Evolutionary conservation across 495 filamentous ascomycete genomes (phyloP), one percentile per base, ranked within the genome.

Genomic region (Astrocystis sublimbata): DNA sequence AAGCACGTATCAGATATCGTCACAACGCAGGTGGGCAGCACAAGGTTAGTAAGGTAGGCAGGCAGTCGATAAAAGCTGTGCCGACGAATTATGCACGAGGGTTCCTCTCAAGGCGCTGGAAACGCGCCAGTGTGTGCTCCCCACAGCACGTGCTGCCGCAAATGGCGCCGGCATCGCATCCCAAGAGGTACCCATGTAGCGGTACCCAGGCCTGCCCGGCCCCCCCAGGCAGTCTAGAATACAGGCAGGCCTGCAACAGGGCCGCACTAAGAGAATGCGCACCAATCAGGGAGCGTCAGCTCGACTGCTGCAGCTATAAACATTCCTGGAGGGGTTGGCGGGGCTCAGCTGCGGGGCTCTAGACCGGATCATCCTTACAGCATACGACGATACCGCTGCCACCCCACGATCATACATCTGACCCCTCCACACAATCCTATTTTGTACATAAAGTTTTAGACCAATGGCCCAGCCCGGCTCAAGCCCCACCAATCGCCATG

Each of bases 161-260:
- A 24, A 2, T n/a, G n/a, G n/a, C 19, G 52, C 52, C 52, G 52
- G 52, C 52, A 55, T 55, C 52, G 52, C 52, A 55, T 30, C 52
- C 17, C 17, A 5, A 36, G 19, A 13, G 49, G 17, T 21, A 35
- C 31, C 6, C 28, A 52, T 28, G 13, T n/a, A 41, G n/a, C n/a
- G n/a, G n/a, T n/a, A n/a, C n/a, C n/a, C n/a, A n/a, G n/a, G 33
- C 33, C 33, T 36, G 33, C 33, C 33, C 33, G 13, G 33, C 6
- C 33, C 33, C 13, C 33, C 33, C 13, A 13, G 6, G 33, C 13
- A 6, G 33, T n/a, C n/a, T n/a, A n/a, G n/a, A n/a, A n/a, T n/a
- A n/a, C n/a, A n/a, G n/a, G n/a, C n/a, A n/a, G n/a, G n/a, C n/a
- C n/a, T n/a, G n/a, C n/a, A n/a, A n/a, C n/a, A n/a, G n/a, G n/a